Conservation (phyloP, 2,329 filamentous ascomycete genomes). For the Ceratocystis colombiana region DNA sequence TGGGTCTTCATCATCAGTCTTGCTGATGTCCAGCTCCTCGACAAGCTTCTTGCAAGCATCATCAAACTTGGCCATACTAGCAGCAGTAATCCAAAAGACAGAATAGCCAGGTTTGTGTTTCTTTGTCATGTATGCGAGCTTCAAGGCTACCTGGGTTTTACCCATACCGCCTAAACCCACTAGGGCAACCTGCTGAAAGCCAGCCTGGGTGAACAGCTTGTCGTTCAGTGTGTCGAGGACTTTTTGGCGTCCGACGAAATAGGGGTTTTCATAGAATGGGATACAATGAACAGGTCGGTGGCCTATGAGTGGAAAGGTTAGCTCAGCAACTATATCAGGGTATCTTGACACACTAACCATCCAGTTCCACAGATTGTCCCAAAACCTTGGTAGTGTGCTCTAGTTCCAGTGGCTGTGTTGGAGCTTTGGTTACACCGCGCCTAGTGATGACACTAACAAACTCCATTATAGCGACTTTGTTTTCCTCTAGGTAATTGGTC, state of each 20-base stretch:
- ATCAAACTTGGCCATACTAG: background rate
- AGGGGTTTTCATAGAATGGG: background rate
- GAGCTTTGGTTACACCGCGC: background rate
- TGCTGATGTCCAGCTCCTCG: conserved; percentile 4
- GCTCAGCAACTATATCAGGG: background rate
- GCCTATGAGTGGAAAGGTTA: background rate
- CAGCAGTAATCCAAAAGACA: conserved; percentile 13
- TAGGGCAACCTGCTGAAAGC: background rate
- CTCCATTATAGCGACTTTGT: background rate
- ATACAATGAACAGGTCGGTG: background rate
- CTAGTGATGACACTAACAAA: background rate
- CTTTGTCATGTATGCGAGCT: background rate
- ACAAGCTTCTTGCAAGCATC: background rate
- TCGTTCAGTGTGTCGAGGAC: background rate
- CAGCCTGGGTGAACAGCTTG: background rate
- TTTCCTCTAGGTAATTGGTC: conserved; percentile 27
- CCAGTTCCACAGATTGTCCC: background rate
- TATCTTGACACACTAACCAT: background rate
- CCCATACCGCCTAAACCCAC: background rate
- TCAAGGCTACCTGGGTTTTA: background rate
- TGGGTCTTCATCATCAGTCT: background rate
- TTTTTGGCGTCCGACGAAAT: background rate
- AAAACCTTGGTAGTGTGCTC: too few relatives aligned
- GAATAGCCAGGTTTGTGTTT: background rate
- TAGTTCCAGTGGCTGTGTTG: too few relatives aligned